Conservation (phyloP, 345 rosid genomes). For the Combretum micranthum region DNA sequence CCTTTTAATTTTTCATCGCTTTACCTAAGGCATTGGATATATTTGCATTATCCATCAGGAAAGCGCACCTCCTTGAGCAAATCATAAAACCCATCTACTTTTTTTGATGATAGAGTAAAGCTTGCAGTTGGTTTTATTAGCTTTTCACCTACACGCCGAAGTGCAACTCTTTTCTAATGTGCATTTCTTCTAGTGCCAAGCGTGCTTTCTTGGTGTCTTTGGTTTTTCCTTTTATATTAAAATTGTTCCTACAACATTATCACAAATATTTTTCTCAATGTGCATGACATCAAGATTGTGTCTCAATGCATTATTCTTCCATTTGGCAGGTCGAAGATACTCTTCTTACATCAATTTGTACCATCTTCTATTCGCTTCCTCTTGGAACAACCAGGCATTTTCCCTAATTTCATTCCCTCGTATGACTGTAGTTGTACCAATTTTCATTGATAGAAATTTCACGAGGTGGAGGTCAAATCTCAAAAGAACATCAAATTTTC, state of each 20-base stretch:
- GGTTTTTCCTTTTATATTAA: background rate
- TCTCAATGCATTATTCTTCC: background rate
- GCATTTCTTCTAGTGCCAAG: background rate
- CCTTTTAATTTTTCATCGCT: background rate
- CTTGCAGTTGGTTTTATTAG: background rate
- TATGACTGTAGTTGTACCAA: background rate
- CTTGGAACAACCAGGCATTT: no score
- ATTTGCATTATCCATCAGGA: background rate
- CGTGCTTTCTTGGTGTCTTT: background rate
- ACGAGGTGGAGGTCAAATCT: background rate
- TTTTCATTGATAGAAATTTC: background rate
- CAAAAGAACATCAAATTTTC: background rate
- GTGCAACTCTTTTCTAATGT: background rate
- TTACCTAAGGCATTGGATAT: background rate
- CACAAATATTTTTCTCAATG: background rate
- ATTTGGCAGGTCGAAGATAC: background rate
- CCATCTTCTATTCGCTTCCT: no score
- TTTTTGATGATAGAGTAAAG: background rate
- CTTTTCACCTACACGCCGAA: background rate
- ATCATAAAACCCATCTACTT: background rate
- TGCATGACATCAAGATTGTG: conserved; percentile 2
- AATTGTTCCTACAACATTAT: background rate
- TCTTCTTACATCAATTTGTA: background rate
- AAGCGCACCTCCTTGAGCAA: conserved; percentile 1
- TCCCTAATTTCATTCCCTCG: background rate